Conservation (phyloP, 2,329 filamentous ascomycete species). For the Penicillium sp. region DNA sequence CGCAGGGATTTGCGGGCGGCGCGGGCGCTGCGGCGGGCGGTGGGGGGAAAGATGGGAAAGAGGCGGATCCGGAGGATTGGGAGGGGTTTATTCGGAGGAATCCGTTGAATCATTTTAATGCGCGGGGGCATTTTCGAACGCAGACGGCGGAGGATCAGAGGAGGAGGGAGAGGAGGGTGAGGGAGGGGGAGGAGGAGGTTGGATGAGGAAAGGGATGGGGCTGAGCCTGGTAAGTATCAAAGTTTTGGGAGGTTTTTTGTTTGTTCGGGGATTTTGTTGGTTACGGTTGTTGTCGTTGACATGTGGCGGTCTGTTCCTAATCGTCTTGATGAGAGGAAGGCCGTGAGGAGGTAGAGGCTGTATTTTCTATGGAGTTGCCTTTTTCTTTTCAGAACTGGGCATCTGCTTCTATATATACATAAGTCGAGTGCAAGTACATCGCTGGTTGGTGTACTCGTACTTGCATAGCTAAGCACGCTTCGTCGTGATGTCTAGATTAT, state of each 20-base stretch:
- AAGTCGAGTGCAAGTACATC: not conserved
- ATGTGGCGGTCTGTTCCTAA: not conserved
- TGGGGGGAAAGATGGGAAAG: not conserved
- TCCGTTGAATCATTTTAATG: slow-evolving; percentile 76
- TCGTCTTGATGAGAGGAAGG: not conserved
- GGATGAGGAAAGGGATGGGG: slow-evolving; percentile 20
- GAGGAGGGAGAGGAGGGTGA: slow-evolving; percentile 44
- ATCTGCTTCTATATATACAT: not conserved
- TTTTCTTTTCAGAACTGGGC: not conserved
- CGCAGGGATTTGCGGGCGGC: slow-evolving; percentile 34
- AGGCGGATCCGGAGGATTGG: slow-evolving; percentile 32
- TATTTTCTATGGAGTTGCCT: not conserved
- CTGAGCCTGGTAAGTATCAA: not conserved
- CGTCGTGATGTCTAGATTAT: not conserved
- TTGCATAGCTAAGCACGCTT: not conserved
- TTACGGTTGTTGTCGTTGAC: slow-evolving; percentile 28
- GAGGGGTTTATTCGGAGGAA: slow-evolving; percentile 44
- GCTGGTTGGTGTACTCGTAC: not conserved
- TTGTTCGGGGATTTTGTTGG: slow-evolving; percentile 40
- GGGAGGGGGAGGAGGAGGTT: slow-evolving; percentile 38
- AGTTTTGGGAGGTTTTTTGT: slow-evolving; percentile 37
- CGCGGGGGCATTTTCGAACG: slow-evolving; percentile 68
- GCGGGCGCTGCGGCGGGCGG: not conserved
- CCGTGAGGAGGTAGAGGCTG: slow-evolving; percentile 5
- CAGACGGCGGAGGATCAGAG: slow-evolving; percentile 63